Percentiles rank a stretch among this genome's conserved stretches.
phyloP scores from a whole-genome alignment of 1,139 yeast genomes.

The Sugiyamaella novakii region DNA sequence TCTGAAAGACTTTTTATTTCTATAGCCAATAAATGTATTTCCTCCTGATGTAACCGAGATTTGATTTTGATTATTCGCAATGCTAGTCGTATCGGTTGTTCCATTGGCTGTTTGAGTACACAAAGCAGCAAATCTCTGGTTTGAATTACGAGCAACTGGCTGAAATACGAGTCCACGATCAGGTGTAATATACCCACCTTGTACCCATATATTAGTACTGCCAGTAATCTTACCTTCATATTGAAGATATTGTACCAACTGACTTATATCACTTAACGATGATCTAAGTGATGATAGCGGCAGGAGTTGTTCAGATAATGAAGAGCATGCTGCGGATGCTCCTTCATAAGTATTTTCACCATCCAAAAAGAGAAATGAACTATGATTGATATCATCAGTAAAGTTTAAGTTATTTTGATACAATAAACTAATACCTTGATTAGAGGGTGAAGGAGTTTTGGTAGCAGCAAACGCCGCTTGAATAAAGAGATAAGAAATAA shows the following conservation, averaged over 20 bases:
- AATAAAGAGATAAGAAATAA: neutral
- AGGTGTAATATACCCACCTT: slow-evolving; percentile 12
- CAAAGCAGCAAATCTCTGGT: slow-evolving; percentile 1
- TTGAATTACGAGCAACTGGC: slow-evolving; percentile 2
- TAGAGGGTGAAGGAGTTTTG: neutral
- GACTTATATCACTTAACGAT: slow-evolving; percentile 2
- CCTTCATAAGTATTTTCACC: slow-evolving; percentile 8
- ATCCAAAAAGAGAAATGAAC: slow-evolving; percentile 8
- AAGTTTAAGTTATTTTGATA: slow-evolving; percentile 14
- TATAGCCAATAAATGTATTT: slow-evolving; percentile 3
- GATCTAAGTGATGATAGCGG: slow-evolving; percentile 1
- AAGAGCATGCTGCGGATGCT: slow-evolving; percentile 15
- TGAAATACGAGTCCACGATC: slow-evolving; percentile 1
- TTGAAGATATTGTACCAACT: neutral
- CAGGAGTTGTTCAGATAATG: slow-evolving; percentile 5
- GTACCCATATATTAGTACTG: slow-evolving; percentile 7
- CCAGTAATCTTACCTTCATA: neutral
- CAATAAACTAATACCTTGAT: slow-evolving; percentile 12
- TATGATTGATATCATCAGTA: slow-evolving; percentile 15
- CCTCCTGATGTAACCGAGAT: slow-evolving; percentile 2
- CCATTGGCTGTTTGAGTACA: slow-evolving; percentile 9
- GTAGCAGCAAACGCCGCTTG: neutral
- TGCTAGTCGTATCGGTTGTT: neutral
- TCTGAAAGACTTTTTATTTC: slow-evolving; percentile 13
- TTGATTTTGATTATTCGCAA: slow-evolving; percentile 1